Evolutionary conservation across 106 monocot genomes (phyloP).

Genomic region (Dendrobium nobile): DNA sequence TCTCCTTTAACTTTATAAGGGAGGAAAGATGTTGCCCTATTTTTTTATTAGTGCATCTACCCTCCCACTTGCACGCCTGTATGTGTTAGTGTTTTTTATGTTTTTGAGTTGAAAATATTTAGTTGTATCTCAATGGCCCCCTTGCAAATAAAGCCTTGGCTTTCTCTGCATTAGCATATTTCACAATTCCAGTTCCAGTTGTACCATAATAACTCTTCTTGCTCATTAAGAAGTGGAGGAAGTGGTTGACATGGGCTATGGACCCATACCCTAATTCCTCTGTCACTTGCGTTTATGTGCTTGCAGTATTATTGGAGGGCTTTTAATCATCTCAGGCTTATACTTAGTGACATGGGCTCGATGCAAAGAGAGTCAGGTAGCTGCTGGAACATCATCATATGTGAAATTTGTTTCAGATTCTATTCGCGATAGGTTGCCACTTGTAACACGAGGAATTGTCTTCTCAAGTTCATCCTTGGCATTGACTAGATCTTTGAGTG

Average conservation of each 20-base stretch:
- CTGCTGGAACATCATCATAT: not conserved
- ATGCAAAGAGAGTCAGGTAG: slow-evolving; percentile 36
- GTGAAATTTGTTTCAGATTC: not conserved
- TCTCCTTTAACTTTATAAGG: no score
- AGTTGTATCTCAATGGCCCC: no score
- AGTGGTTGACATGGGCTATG: not conserved
- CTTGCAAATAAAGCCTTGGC: no score
- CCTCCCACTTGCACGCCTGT: no score
- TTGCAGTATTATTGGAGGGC: slow-evolving; percentile 71
- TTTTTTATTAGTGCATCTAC: no score
- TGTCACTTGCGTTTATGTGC: not conserved
- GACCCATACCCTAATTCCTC: not conserved
- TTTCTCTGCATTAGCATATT: no score
- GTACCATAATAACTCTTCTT: no score
- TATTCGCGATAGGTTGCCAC: slow-evolving; percentile 19
- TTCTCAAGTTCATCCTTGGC: not conserved
- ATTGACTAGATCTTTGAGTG: not conserved
- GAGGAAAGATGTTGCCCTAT: no score
- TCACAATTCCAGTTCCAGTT: no score
- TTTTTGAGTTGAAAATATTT: no score
- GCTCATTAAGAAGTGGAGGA: not conserved
- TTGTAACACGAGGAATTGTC: slow-evolving; percentile 35
- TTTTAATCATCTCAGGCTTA: slow-evolving; percentile 55
- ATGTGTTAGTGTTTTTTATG: no score
- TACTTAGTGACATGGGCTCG: slow-evolving; percentile 83